Evolutionary conservation across 768 basidiomycete species (phyloP).

Genomic region (Mycena vitilis): DNA sequence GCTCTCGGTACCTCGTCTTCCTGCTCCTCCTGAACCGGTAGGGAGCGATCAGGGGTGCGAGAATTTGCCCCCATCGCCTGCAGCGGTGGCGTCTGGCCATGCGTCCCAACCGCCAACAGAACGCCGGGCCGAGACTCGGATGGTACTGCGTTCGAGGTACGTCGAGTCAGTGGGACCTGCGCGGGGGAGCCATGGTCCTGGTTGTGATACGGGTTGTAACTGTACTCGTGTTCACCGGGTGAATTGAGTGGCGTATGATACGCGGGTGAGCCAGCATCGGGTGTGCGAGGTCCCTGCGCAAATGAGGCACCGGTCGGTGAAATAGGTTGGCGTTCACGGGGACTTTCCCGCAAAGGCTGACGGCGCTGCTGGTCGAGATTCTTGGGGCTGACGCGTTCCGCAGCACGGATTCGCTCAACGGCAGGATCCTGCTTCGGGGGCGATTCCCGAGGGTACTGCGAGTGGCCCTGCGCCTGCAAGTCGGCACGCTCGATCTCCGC

Average conservation of each 20-base stretch:
- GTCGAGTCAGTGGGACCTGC: constrained; percentile 57
- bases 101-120: constrained; percentile 26
- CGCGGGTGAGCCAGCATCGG: constrained; percentile 49
- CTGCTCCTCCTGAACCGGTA: constrained; percentile 82
- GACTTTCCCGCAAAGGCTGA: constrained; percentile 57
- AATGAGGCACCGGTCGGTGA: constrained; percentile 45
- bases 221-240: constrained; percentile 28
- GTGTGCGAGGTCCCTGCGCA: constrained; percentile 61
- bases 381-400: constrained; percentile 68
- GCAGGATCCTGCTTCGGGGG: constrained; percentile 62
- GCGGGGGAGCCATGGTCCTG: constrained; percentile 43
- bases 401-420: constrained; percentile 65
- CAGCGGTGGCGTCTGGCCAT: constrained; percentile 64
- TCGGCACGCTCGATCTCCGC: constrained; percentile 81
- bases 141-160: constrained; percentile 41
- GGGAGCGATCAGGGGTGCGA: constrained; percentile 76
- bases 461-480: constrained; percentile 63
- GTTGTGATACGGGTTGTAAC: constrained; percentile 38
- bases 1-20: constrained; percentile 67
- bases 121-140: constrained; percentile 28
- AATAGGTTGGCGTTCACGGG: constrained; percentile 39
- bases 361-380: constrained; percentile 54
- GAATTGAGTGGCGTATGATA: constrained; percentile 33
- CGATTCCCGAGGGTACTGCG: constrained; percentile 55
- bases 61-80: constrained; percentile 57